These are phyloP conservation scores for Pistacia integerrima DNA, from an alignment of 345 rosid species.

Conservation along the genomic window DNA sequence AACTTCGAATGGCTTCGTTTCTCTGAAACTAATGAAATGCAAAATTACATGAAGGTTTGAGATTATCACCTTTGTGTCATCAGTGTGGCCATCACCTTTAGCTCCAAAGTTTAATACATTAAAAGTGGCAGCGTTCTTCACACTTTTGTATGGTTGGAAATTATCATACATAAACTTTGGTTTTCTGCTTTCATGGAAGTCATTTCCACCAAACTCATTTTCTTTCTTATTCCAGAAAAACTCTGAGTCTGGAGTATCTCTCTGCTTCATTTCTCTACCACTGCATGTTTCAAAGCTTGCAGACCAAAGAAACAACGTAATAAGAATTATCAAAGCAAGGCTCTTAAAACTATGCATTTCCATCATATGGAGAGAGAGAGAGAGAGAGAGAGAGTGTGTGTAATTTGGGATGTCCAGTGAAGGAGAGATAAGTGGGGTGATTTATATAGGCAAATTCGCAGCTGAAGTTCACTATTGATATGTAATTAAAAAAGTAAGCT, in stretches of 20 bases:
- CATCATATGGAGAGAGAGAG: background rate
- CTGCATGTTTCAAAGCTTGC: constrained; percentile 39
- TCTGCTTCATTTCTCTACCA: constrained; percentile 48
- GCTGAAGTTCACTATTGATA: background rate
- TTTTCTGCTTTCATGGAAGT: constrained; percentile 20
- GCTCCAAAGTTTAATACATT: constrained; percentile 73
- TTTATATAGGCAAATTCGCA: constrained; percentile 40
- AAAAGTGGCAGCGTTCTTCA: constrained; percentile 32
- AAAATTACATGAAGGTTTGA: background rate
- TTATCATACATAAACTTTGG: constrained; percentile 12
- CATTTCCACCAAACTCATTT: background rate
- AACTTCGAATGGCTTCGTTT: too few species aligned
- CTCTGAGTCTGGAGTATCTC: background rate
- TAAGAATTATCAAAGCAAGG: constrained; percentile 25
- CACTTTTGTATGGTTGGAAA: background rate
- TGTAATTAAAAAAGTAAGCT: background rate
- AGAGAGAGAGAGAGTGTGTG: background rate
- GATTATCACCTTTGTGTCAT: constrained; percentile 71
- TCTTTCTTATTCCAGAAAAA: constrained; percentile 13
- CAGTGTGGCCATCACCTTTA: constrained; percentile 74
- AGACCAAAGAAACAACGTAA: constrained; percentile 35
- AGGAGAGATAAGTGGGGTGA: constrained; percentile 14
- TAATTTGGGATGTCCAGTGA: constrained; percentile 9
- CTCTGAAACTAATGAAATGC: background rate
- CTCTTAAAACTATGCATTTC: constrained; percentile 39